A percentile compares a stretch with the other conserved stretches of the same genome.
phyloP scores from a whole-genome alignment of 495 filamentous ascomycete species.

The Aeminium ludgeri region DNA sequence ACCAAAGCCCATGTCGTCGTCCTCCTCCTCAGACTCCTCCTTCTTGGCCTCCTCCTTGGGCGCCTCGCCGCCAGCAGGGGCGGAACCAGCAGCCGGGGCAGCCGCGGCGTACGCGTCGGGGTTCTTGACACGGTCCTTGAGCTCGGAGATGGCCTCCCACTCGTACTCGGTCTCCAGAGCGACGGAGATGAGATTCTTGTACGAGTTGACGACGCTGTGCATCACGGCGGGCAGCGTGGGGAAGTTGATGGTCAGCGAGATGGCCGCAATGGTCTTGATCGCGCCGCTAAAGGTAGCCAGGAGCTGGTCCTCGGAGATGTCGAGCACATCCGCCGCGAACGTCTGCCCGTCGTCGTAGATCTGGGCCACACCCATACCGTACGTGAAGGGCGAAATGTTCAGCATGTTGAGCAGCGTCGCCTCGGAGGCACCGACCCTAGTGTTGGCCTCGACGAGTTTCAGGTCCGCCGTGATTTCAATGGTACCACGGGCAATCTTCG shows the following conservation, averaged over 20 bases:
- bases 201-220: constrained; percentile 85
- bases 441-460: constrained; percentile 85
- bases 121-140: constrained; percentile 98
- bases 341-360: constrained; percentile 92
- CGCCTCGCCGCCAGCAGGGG: constrained; percentile 23
- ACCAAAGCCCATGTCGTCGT: constrained; percentile 45
- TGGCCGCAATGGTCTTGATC: constrained; percentile 67
- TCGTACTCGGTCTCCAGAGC: constrained; percentile 80
- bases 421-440: constrained; percentile 96
- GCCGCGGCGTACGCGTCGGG: constrained; percentile 80
- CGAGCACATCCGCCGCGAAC: constrained; percentile 68
- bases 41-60: constrained; percentile 35
- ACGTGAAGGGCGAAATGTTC: constrained; percentile 99
- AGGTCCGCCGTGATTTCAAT: constrained; percentile 98
- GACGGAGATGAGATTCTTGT: constrained; percentile 92
- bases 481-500: constrained; percentile 99
- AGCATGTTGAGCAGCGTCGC: constrained; percentile 97
- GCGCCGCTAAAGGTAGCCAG: constrained; percentile 67
- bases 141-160: constrained; percentile 89
- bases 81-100: constrained; percentile 49
- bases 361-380: constrained; percentile 90
- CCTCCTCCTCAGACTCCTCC: constrained; percentile 33
- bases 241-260: constrained; percentile 85
- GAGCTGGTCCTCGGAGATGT: constrained; percentile 86
- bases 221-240: constrained; percentile 78